Evolutionary conservation across 441 rosid genomes (phyloP), one percentile per base, ranked within the genome.

Genomic region (Mallotus repandus): DNA sequence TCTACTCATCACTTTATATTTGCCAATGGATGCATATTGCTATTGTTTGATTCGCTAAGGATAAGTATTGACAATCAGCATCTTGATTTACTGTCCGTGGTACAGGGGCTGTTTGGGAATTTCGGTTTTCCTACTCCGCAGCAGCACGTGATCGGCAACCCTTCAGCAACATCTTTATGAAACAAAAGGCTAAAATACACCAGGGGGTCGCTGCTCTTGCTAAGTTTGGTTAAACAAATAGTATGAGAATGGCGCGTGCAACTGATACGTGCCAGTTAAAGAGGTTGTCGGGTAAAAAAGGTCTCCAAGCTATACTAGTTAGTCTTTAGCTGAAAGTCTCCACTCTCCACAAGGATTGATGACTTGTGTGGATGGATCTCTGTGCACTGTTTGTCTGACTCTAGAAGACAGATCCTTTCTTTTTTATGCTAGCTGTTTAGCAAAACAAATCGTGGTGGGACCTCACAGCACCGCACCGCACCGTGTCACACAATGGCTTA

Each of bases 51-150:
- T 38, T 1, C 63, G 71, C 9, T 18, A 35, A 63, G 43, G 70
- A 58, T 25, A 19, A 65, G 52, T 10, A 7, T 43, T 67, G 53
- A 71, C 38, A 43, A 50, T 60, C 56, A 45, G 21, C 64, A 74
- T 69, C 29, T 9, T 18, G 56, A 68, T 68, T 60, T 79, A 21
- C 41, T 68, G 71, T 73, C 50, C 68, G 58, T 74, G 76, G 57
- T 78, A 58, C 88, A 89, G 97, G 93, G 93, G 29, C 77, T 91
- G 76, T 86, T 86, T 65, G 74, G 83, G 76, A 77, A 85, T 61
- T 83, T 87, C 0, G 96, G 98, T 43, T 91, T 92, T 77, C 83
- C 80, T 9, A 77, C 74, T 60, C 79, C 76, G 66, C 79, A 80
- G 69, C 55, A 67, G 70, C 78, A 73, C 72, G 66, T 64, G 74